Conservation (phyloP, 78 protist genomes). For the Capsaspora owczarzaki region DNA sequence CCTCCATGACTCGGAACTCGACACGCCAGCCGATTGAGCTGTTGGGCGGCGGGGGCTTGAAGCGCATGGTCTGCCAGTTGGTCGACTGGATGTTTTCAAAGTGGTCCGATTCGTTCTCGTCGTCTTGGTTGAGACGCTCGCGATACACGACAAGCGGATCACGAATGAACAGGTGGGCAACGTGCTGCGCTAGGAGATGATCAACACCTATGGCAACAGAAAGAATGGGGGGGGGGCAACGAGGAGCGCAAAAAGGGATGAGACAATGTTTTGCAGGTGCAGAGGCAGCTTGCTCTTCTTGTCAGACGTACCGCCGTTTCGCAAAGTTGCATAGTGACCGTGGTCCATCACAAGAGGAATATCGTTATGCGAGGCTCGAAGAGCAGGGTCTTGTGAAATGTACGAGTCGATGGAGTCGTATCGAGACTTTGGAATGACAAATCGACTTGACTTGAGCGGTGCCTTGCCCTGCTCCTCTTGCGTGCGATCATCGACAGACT, state of each 20-base stretch:
- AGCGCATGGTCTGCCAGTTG: slow-evolving; percentile 95
- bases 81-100: slow-evolving; percentile 82
- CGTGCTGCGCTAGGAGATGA: slow-evolving; percentile 64
- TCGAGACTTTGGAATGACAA: slow-evolving; percentile 58
- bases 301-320: too few relatives aligned
- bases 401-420: slow-evolving; percentile 70
- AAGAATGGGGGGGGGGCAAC: neutral
- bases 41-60: slow-evolving; percentile 91
- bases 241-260: neutral
- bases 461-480: slow-evolving; percentile 55
- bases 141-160: slow-evolving; percentile 91
- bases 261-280: slow-evolving; percentile 17
- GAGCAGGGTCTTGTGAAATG: slow-evolving; percentile 22
- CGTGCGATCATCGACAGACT: slow-evolving; percentile 88
- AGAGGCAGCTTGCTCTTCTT: too few relatives aligned
- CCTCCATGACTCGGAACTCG: slow-evolving; percentile 89
- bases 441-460: slow-evolving; percentile 26
- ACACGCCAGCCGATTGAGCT: slow-evolving; percentile 87
- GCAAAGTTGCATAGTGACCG: slow-evolving; percentile 25
- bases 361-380: slow-evolving; percentile 54
- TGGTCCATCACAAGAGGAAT: slow-evolving; percentile 40
- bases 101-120: slow-evolving; percentile 52
- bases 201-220: slow-evolving; percentile 40
- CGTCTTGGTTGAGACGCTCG: slow-evolving; percentile 49
- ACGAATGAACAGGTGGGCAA: slow-evolving; percentile 85